A percentile compares a stretch with the other conserved stretches of the same genome.
phyloP scores from a whole-genome alignment of 768 basidiomycete genomes.

The Gyrodon lividus region DNA sequence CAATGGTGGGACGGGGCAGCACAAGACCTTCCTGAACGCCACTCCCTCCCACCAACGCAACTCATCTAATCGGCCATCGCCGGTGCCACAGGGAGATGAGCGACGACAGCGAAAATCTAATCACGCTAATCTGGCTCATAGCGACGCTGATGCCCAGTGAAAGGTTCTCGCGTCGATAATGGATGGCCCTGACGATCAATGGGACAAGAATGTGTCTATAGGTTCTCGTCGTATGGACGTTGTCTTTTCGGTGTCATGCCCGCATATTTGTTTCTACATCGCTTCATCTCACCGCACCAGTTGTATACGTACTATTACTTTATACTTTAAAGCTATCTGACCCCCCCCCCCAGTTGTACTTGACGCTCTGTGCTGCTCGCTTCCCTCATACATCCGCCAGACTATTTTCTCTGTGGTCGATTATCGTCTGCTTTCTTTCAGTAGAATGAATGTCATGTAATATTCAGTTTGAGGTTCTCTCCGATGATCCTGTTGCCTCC shows the following conservation, averaged over 20 bases:
- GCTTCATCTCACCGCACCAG: constrained; percentile 18
- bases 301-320: constrained; percentile 33
- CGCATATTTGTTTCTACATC: not conserved
- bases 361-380: constrained; percentile 7
- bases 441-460: constrained; percentile 9
- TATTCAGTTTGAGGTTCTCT: constrained; percentile 6
- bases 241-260: not conserved
- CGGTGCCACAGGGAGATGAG: constrained; percentile 19
- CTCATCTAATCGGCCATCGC: constrained; percentile 12
- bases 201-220: not conserved
- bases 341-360: constrained; percentile 16
- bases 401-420: constrained; percentile 5
- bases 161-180: not conserved
- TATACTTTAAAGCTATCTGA: constrained; percentile 32
- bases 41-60: constrained; percentile 16
- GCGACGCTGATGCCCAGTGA: constrained; percentile 11
- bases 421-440: constrained; percentile 8
- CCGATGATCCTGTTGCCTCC: not conserved
- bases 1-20: constrained; percentile 22
- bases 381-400: constrained; percentile 3
- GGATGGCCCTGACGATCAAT: not conserved
- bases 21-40: constrained; percentile 29
- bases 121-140: constrained; percentile 6
- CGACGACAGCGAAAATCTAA: constrained; percentile 23
- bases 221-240: not conserved